A percentile compares a stretch with the other conserved stretches of the same genome.
Evolutionary conservation across 495 filamentous ascomycete genomes (phyloP).

Genomic region (Neurospora tetraspora): DNA sequence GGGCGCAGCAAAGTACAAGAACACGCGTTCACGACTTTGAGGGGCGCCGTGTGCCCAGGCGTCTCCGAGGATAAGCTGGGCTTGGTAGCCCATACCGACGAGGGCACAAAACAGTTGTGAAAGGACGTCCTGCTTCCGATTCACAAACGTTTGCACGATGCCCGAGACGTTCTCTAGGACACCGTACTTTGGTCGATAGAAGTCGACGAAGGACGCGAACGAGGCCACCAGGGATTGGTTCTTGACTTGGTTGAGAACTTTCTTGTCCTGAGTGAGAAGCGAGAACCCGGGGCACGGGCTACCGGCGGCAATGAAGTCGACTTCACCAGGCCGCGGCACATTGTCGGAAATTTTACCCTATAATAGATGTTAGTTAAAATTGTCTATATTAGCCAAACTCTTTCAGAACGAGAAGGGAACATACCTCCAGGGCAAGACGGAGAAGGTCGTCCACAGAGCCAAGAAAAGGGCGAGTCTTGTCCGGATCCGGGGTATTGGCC

Average conservation of each 20-base stretch:
- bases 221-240: slow-evolving; percentile 66
- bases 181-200: slow-evolving; percentile 62
- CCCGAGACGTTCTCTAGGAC: slow-evolving; percentile 61
- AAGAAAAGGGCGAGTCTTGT: slow-evolving; percentile 37
- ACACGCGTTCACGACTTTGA: slow-evolving; percentile 53
- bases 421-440: slow-evolving; percentile 33
- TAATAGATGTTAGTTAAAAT: background rate
- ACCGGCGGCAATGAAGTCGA: slow-evolving; percentile 61
- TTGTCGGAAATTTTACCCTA: slow-evolving; percentile 30
- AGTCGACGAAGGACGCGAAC: slow-evolving; percentile 60
- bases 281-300: slow-evolving; percentile 70
- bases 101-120: slow-evolving; percentile 58
- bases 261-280: slow-evolving; percentile 41
- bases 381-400: background rate
- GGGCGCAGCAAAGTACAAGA: slow-evolving; percentile 56
- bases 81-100: slow-evolving; percentile 65
- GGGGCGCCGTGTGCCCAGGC: slow-evolving; percentile 57
- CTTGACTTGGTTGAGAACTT: slow-evolving; percentile 33
- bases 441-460: slow-evolving; percentile 66
- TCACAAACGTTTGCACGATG: slow-evolving; percentile 39
- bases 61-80: slow-evolving; percentile 51
- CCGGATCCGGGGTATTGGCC: slow-evolving; percentile 39
- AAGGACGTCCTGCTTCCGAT: slow-evolving; percentile 47
- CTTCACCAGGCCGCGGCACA: slow-evolving; percentile 47
- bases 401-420: background rate